Base-by-base conservation (phyloP, 345 rosid genomes). In the Gossypium stocksii region DNA sequence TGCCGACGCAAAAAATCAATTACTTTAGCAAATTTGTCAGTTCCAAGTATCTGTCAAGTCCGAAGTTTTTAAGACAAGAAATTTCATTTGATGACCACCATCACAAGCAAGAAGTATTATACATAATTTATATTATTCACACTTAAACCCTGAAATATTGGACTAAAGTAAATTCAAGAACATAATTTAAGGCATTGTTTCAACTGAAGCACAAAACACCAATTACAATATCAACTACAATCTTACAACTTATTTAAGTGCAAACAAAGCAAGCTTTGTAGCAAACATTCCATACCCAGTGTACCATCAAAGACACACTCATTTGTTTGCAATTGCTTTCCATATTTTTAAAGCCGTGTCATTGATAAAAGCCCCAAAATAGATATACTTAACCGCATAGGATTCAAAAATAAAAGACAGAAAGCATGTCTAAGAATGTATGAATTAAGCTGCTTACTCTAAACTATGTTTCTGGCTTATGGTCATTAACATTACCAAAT, bases 21-120 rank as follows among this genome's bases (percentile, higher is more conserved):
- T 75, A 94, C 98, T 80, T 94, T 92, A 43, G 89, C 95, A 81
- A 94, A 91, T 73, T 91, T 94, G 46, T 90, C 95, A 38, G 82
- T 80, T 71, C 95, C 97, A 46, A 78, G 82, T 54, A 94, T 89
- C 97, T 92, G 83, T 49, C 20, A 75, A 43, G 1, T 46, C 14
- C 53, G 73, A 64, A 76, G 14, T 23, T 34, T 57, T 2, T 13
- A 62, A 75, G 57, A 73, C 46, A 15, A 16, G 44, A 41, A 76
- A 71, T 34, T 7, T 38, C 17, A 27, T 60, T 22, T 25, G 57
- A 54, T 46, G 20, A 38, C 68, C 64, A 58, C 11, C n/a, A 66
- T 72, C 27, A 58, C n/a, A 20, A 34, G 56, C 34, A 64, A 63
- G 59, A 69, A 5, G 29, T 10, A 8, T 13, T 53, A 66, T 56